Base-by-base conservation (phyloP, 2,329 filamentous ascomycete genomes). In the Calonectria multiphialidica region DNA sequence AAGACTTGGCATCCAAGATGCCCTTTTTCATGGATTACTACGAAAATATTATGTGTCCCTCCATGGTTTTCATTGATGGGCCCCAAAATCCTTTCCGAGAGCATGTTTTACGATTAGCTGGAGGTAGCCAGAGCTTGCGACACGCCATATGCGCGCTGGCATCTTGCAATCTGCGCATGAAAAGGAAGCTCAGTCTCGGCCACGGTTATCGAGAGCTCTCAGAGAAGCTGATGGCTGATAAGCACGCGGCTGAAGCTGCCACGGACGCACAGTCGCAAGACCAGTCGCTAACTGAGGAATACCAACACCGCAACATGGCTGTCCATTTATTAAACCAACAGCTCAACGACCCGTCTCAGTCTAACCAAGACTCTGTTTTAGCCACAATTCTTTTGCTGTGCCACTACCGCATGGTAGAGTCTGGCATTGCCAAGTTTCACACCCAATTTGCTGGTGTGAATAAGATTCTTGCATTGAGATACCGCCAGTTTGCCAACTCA, bases 21-120 rank as follows among this genome's bases (percentile, higher is more conserved):
- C 93, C 94, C 76, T 97, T 94, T 84, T 93, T 98, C 81, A 93
- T 98, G 87, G 94, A 97, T 81, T 98, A 98, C 84, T 98, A 98
- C 84, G 93, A 96, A 81, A 95, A 95, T 83, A 94, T 95, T 80
- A 96, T 98, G 86, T 97, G 95, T 76, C 94, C 95, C 6, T 95
- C 95, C 71, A 94, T 98, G 84, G 95, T 98, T 63, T 94, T 95
- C 76, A 95, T 98, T 82, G 96, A 98, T 81, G 93, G 93, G 13
- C 93, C 94, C 1, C 89, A 89, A 74, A 98, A 98, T 82, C 96
- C 96, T 1, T 98, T 96, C 82, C 90, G 95, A 73, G 92, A 93
- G 78, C 93, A 97, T 80, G 92, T 98, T 68, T 88, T 98, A 71
- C 92, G 92, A 68, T 88, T 98, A 63, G 95, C 95, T 15, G 88